A percentile compares a stretch with the other conserved stretches of the same genome.
phyloP scores from a whole-genome alignment of 2,329 filamentous ascomycete species.

The Massarina eburnea region DNA sequence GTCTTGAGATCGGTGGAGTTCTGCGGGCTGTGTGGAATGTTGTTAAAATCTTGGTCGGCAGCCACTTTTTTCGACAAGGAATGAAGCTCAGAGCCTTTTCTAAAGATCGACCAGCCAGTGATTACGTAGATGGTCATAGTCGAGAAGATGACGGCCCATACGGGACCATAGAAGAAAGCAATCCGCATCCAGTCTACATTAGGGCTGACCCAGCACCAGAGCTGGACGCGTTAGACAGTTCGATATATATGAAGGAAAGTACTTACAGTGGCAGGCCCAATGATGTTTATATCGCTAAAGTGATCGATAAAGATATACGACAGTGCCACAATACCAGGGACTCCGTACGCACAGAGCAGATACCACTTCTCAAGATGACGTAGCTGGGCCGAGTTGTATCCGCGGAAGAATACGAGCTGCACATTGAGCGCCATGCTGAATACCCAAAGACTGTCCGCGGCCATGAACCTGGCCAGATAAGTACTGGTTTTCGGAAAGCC shows the following conservation, averaged over 20 bases:
- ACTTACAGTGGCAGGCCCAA: conserved; percentile 68
- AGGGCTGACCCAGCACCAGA: conserved; percentile 79
- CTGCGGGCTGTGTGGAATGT: conserved; percentile 48
- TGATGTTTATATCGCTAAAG: conserved; percentile 59
- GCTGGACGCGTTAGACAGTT: conserved; percentile 33
- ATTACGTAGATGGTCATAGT: not conserved
- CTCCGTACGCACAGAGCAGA: conserved; percentile 68
- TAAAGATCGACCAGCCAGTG: conserved; percentile 64
- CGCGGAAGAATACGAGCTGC: conserved; percentile 76
- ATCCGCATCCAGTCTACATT: conserved; percentile 73
- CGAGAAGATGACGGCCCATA: conserved; percentile 56
- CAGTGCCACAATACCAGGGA: conserved; percentile 70
- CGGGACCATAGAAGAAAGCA: conserved; percentile 71
- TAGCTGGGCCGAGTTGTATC: conserved; percentile 66
- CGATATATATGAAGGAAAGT: not conserved
- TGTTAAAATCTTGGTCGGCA: conserved; percentile 8
- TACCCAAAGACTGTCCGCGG: conserved; percentile 72
- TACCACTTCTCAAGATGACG: conserved; percentile 72
- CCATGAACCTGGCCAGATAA: conserved; percentile 65
- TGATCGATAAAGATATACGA: conserved; percentile 66
- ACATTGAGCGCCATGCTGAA: conserved; percentile 84
- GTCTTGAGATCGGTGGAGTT: conserved; percentile 49
- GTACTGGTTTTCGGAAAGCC: conserved; percentile 13
- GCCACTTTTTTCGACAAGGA: conserved; percentile 18
- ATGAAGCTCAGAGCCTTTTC: conserved; percentile 60